Percentiles rank a stretch among this genome's conserved stretches.
Conservation (phyloP, 257 asterid genomes). For the Fraxinus pennsylvanica region DNA sequence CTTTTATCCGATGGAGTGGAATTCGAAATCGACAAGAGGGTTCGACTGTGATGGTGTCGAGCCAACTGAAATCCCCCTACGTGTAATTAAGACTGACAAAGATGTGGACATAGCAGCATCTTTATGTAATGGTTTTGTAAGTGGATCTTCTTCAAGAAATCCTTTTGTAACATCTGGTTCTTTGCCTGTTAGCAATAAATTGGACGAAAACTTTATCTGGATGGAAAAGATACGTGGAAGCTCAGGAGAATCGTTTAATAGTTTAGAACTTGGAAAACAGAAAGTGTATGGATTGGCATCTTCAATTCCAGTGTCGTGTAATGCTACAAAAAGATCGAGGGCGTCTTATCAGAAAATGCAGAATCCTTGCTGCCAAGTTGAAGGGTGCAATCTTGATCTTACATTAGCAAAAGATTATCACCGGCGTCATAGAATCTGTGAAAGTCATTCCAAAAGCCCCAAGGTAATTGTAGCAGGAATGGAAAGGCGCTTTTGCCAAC, state of each 20-base stretch:
- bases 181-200: background rate
- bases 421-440: slow-evolving; percentile 70
- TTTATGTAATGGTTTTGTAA: slow-evolving; percentile 6
- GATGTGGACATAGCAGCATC: background rate
- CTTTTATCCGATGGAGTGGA: slow-evolving; percentile 26
- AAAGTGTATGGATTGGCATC: slow-evolving; percentile 23
- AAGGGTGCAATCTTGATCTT: slow-evolving; percentile 73
- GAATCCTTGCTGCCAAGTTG: slow-evolving; percentile 73
- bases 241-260: slow-evolving; percentile 32
- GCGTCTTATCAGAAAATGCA: slow-evolving; percentile 43
- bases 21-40: slow-evolving; percentile 19
- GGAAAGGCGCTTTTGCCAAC: slow-evolving; percentile 78
- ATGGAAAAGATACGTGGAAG: slow-evolving; percentile 22
- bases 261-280: slow-evolving; percentile 39
- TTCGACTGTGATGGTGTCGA: slow-evolving; percentile 33
- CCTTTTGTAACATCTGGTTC: slow-evolving; percentile 4
- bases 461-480: slow-evolving; percentile 59
- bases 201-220: background rate
- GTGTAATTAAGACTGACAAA: background rate
- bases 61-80: slow-evolving; percentile 16
- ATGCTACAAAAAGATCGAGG: slow-evolving; percentile 39
- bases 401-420: slow-evolving; percentile 66
- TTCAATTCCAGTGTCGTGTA: slow-evolving; percentile 22
- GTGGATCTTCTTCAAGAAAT: slow-evolving; percentile 11
- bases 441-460: slow-evolving; percentile 67